Conservation (phyloP, 345 rosid genomes). For the Acer saccharum region DNA sequence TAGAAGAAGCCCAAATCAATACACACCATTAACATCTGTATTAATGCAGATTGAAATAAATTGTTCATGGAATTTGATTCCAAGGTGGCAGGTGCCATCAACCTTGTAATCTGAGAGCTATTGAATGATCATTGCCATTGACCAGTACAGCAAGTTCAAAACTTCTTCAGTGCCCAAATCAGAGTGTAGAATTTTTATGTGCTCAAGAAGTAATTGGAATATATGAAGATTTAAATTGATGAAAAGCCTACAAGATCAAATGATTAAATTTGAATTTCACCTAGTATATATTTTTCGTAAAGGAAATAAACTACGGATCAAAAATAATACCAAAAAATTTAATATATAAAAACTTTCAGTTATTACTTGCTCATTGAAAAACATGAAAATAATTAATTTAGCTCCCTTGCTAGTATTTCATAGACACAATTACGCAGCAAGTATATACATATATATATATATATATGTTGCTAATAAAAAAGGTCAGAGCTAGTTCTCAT, state of each 20-base stretch:
- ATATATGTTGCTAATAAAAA: not conserved
- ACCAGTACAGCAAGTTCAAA: too few species aligned
- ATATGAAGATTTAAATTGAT: not conserved
- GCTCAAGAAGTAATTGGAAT: not conserved
- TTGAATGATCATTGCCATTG: not conserved
- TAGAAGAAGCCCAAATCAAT: not conserved
- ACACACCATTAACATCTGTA: not conserved
- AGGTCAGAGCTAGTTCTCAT: conserved; percentile 34
- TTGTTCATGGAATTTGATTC: not conserved
- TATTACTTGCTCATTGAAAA: conserved; percentile 24
- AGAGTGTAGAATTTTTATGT: not conserved
- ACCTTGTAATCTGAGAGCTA: not conserved
- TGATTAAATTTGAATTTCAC: conserved; percentile 2
- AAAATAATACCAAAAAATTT: not conserved
- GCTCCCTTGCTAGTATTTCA: conserved; percentile 19
- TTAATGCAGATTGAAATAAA: not conserved
- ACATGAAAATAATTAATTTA: conserved; percentile 36
- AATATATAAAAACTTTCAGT: not conserved
- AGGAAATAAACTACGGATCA: conserved; percentile 2
- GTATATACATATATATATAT: not conserved
- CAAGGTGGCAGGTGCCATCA: not conserved
- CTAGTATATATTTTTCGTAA: not conserved
- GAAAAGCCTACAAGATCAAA: not conserved
- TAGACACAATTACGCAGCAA: conserved; percentile 22
- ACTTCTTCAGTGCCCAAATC: too few species aligned